These are phyloP conservation scores for Diplodia seriata DNA, from an alignment of 2,329 filamentous ascomycete genomes.

Conservation along the genomic window DNA sequence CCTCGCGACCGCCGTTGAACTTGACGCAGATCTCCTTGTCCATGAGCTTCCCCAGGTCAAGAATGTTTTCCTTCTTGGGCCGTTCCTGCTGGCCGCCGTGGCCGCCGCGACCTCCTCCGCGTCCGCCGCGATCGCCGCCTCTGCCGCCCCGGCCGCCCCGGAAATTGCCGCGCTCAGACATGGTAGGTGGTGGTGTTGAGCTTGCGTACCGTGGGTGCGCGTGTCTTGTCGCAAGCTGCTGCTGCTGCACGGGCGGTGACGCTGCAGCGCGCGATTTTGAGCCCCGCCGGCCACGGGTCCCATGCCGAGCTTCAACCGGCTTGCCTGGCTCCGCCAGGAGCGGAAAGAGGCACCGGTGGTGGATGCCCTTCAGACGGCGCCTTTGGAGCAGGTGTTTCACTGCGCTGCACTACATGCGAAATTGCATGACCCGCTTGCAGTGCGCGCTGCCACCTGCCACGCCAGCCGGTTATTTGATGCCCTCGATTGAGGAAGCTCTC, in stretches of 20 bases:
- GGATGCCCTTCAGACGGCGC: background rate
- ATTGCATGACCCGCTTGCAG: background rate
- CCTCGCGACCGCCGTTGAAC: slow-evolving; percentile 93
- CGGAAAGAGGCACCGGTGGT: slow-evolving; percentile 2
- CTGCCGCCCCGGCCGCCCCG: slow-evolving; percentile 50
- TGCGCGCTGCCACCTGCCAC: background rate
- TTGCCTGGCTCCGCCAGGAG: slow-evolving; percentile 1
- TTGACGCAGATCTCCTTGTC: slow-evolving; percentile 95
- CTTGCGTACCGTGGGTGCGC: slow-evolving; percentile 4
- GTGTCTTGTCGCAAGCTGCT: slow-evolving; percentile 18
- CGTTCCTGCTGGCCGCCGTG: slow-evolving; percentile 62
- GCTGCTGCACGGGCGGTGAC: slow-evolving; percentile 30
- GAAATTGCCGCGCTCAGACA: slow-evolving; percentile 64
- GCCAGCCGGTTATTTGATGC: too few relatives aligned
- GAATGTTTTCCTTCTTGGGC: slow-evolving; percentile 98
- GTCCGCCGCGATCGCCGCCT: slow-evolving; percentile 40
- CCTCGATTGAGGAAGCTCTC: background rate
- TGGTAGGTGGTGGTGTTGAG: slow-evolving; percentile 39
- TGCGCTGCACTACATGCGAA: background rate
- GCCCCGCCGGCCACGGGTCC: background rate
- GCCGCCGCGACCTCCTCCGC: slow-evolving; percentile 37
- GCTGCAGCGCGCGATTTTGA: slow-evolving; percentile 15
- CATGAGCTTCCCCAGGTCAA: slow-evolving; percentile 95
- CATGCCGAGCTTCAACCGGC: background rate
- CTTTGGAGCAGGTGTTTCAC: background rate